Base-by-base conservation (phyloP, 192 early-diverging fungal species). In the Linderina pennispora region DNA sequence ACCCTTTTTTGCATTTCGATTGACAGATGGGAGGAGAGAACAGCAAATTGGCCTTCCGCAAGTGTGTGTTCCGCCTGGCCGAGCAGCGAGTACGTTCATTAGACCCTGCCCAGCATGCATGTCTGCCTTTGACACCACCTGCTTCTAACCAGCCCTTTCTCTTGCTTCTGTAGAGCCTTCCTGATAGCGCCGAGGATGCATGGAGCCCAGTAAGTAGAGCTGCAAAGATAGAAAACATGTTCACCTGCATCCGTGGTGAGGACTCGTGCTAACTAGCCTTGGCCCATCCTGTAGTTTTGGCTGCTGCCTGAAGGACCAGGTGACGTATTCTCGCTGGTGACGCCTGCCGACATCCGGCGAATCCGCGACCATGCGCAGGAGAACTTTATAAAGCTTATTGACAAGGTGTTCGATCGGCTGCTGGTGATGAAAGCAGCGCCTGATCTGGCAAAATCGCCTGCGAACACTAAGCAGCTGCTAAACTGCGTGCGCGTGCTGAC, bases 401-500 rank as follows among this genome's bases (percentile, higher is more conserved):
- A 75, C 40, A 88, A 88, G 75, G 85, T 90, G 32, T 58, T 86
- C 32, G 74, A 72, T 34, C 79, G 65, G 8, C 54, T 87, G 43
- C 50, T 77, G 31, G 32, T 55, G 3, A 52, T 82, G 9, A 65
- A 80, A 15, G 53, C 66, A 9, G 56, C 76, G 13, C 74, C 65
- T 16, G 76, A 80, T 22, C 71, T 79, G 38, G 50, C 74, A 0
- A 71, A 59, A 24, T 50, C 17, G 7, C 65, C 75, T n/a, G 68
- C 75, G 23, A 79, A 77, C 22, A 66, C 64, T 5, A 69, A 62
- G 24, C 83, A 90, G 34, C 63, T 88, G 23, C 53, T 90, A 3
- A 96, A 94, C 65, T 90, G 87, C 50, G 57, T 87, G 16, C 83
- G 93, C 23, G 65, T 94, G 3, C 57, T 96, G 36, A 91, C 91